Base-by-base conservation (phyloP, 2,329 filamentous ascomycete genomes). In the Pseudogymnoascus destructans region DNA sequence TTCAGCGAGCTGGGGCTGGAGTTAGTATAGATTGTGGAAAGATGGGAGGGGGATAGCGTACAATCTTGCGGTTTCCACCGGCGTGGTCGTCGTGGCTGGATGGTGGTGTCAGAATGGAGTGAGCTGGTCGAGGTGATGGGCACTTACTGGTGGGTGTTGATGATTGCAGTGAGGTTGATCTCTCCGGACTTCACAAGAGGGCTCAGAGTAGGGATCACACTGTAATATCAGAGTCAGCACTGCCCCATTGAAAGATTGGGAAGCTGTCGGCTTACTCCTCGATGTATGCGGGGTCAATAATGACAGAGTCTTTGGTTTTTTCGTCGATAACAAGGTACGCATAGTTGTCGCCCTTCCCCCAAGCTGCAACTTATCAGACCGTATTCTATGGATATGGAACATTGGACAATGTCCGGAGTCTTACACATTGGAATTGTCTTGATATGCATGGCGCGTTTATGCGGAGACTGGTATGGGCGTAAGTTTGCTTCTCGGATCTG, bases 131-230 rank as follows among this genome's bases (percentile, higher is more conserved):
- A 11, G n/a, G 30, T n/a, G 7, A 17, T 10, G 49, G 13, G 13
- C 17, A 72, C 87, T 72, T 75, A 95, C 91, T 97, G 92, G 68
- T 98, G 93, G 1, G 93, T 98, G 70, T 98, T 98, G 67, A 97
- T 84, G 68, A 98, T 95, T 55, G 85, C 87, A 21, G 80, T 90
- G 62, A 98, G 74, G 65, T 95, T 91, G 68, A 95, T 89, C 64
- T 81, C 80, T 13, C 86, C 85, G 19, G 76, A 74, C 38, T 82
- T 73, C 5, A 88, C 85, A 60, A 87, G 84, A 63, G 90, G 79
- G 69, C 92, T 85, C 57, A 98, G 73, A 8, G 84, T 72, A 0
- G 81, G 81, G 0, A 75, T 72, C 52, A 85, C 81, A 65, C 81
- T 85, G 54, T 1, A 40, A 33, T 13, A 38, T 36, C 35, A 64